Evolutionary conservation across 345 rosid species (phyloP), one percentile per base, ranked within the genome.

Genomic region (Dimocarpus longan): DNA sequence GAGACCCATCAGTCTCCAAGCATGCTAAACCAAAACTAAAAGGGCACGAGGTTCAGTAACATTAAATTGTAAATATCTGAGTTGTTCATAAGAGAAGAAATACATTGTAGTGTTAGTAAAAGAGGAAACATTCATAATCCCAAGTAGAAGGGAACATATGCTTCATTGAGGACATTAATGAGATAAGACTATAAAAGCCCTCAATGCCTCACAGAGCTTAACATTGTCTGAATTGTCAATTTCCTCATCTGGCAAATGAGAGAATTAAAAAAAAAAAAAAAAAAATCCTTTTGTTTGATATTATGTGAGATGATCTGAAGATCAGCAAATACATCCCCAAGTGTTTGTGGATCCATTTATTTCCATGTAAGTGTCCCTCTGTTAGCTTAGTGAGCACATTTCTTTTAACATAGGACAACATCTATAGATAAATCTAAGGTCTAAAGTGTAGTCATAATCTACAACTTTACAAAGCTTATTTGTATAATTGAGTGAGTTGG

Each of bases 11-110:
- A 13, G 24, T 69, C 46, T 11, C 21, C 40, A 74, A 65, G 43
- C 72, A 68, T 66, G 73, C 13, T 68, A 43, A 68, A 46, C 11
- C 59, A 28, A 48, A 21, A 71, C 76, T 71, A 71, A 8, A 42
- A 16, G 48, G 26, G 43, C 37, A 59, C 28, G 73, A 40, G 4
- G 42, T 42, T 44, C 1, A 5, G 57, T 62, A 40, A 57, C 0
- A 71, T 32, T 32, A 72, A 40, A 16, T 50, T 50, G 42, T 48
- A 9, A n/a, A 8, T n/a, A 78, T 1, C 22, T 5, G 50, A 71
- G 15, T 39, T 24, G 52, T 16, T 50, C 18, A 43, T 24, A 28
- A 26, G 62, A 46, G n/a, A 75, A 44, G 39, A 21, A 43, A 13
- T 9, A 6, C 42, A 71, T 71, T 44, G 28, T 9, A 73, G 50